phyloP scores from a whole-genome alignment of 805 yeast species.

The Candida multigemmis region DNA sequence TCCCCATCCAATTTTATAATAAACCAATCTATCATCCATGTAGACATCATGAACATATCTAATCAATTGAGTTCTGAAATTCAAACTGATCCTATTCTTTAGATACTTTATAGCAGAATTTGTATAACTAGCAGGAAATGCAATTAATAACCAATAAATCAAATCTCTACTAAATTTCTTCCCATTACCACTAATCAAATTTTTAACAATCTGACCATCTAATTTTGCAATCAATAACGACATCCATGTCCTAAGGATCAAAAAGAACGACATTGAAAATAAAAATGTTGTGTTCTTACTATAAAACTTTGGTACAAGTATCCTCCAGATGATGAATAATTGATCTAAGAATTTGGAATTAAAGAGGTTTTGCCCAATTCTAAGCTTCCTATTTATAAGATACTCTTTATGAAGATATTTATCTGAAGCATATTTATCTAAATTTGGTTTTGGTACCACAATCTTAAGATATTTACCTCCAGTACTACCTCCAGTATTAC shows the following conservation, averaged over 20 bases:
- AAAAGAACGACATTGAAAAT: conserved; percentile 61
- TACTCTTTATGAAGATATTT: conserved; percentile 43
- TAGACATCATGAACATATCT: conserved; percentile 88
- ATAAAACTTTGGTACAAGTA: conserved; percentile 64
- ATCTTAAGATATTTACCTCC: conserved; percentile 17
- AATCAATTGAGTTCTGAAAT: conserved; percentile 75
- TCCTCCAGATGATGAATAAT: conserved; percentile 66
- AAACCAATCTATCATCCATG: conserved; percentile 70
- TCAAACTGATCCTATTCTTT: conserved; percentile 67
- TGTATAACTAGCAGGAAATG: conserved; percentile 88
- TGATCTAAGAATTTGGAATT: conserved; percentile 67
- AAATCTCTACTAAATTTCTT: conserved; percentile 67
- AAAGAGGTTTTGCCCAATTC: conserved; percentile 21
- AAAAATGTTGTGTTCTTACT: conserved; percentile 61
- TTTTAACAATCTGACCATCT: conserved; percentile 88
- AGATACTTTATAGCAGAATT: conserved; percentile 82
- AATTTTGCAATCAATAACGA: conserved; percentile 77
- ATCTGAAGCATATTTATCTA: conserved; percentile 47
- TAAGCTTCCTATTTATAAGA: conserved; percentile 20
- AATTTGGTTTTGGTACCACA: conserved; percentile 37
- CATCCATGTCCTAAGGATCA: conserved; percentile 79
- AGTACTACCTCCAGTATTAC: no score
- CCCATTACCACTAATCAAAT: conserved; percentile 75
- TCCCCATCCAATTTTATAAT: conserved; percentile 63
- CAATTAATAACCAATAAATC: conserved; percentile 80